These are phyloP conservation scores for Zelopaecilomyces penicillatus DNA, from an alignment of 2,329 filamentous ascomycete genomes.

Conservation along the genomic window DNA sequence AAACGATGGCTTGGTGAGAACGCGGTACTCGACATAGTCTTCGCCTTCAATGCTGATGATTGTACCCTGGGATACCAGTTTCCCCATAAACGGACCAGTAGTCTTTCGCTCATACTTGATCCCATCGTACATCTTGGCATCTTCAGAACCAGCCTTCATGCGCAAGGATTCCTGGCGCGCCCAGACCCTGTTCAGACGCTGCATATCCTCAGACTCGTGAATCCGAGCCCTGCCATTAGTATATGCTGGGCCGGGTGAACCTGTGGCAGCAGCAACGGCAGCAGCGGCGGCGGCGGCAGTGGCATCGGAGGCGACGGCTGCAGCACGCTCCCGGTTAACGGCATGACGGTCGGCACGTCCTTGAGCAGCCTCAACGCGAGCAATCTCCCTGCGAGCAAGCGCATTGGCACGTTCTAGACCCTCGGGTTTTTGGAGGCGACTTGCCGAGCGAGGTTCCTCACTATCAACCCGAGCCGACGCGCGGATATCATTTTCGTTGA, in stretches of 20 bases:
- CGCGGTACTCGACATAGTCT: constrained; percentile 59
- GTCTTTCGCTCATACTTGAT: constrained; percentile 56
- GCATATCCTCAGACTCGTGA: constrained; percentile 40
- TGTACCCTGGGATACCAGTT: constrained; percentile 53
- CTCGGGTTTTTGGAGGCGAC: constrained; percentile 18
- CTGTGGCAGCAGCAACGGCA: constrained; percentile 9
- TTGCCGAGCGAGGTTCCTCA: constrained; percentile 14
- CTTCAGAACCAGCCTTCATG: constrained; percentile 35
- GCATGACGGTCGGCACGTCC: constrained; percentile 42
- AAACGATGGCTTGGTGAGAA: constrained; percentile 55
- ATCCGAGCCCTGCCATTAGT: constrained; percentile 27
- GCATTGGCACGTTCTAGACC: constrained; percentile 39
- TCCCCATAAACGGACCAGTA: constrained; percentile 52
- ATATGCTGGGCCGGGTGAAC: constrained; percentile 10
- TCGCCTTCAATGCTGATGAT: constrained; percentile 59
- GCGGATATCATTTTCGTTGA: constrained; percentile 14
- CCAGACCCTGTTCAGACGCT: constrained; percentile 49
- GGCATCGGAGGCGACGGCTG: constrained; percentile 24
- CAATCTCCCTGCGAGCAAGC: constrained; percentile 44
- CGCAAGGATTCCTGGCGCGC: constrained; percentile 42
- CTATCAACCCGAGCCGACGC: not conserved
- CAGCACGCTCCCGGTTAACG: constrained; percentile 31
- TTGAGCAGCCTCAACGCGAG: constrained; percentile 42
- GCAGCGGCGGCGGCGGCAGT: constrained; percentile 20
- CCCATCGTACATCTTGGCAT: constrained; percentile 49